These are phyloP conservation scores for Talaromyces sp. DNA, from an alignment of 2,329 filamentous ascomycete genomes.

Conservation along the genomic window DNA sequence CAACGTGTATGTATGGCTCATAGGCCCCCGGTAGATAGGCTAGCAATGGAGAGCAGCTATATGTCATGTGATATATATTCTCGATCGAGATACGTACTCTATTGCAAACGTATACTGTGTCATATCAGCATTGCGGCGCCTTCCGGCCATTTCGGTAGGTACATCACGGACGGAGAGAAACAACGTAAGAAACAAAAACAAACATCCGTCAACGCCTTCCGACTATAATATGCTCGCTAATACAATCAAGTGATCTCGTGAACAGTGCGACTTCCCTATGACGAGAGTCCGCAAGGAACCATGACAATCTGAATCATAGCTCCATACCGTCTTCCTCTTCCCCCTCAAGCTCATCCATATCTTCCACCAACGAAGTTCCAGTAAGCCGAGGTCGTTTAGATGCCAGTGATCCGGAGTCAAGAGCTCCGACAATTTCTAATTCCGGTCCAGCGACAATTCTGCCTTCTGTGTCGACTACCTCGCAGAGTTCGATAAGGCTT, in stretches of 20 bases:
- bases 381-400: conserved; percentile 30
- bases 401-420: conserved; percentile 49
- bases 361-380: conserved; percentile 29
- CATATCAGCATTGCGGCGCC: neutral
- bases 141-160: neutral
- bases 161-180: conserved; percentile 7
- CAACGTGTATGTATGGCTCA: conserved; percentile 10
- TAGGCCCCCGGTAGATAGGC: neutral
- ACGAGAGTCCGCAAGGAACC: conserved; percentile 7
- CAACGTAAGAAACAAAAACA: conserved; percentile 11
- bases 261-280: conserved; percentile 3
- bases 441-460: conserved; percentile 86
- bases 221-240: conserved; percentile 14
- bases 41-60: neutral
- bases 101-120: neutral
- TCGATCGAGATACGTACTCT: neutral
- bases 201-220: conserved; percentile 4
- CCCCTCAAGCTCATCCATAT: conserved; percentile 42
- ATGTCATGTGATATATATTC: neutral
- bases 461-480: conserved; percentile 92
- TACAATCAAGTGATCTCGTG: conserved; percentile 14
- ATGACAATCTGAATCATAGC: conserved; percentile 25
- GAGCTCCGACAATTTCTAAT: conserved; percentile 59
- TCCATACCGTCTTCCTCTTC: conserved; percentile 51
- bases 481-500: conserved; percentile 83